Base-by-base conservation (phyloP, 495 filamentous ascomycete genomes). In the Aspergillus conjunctus region DNA sequence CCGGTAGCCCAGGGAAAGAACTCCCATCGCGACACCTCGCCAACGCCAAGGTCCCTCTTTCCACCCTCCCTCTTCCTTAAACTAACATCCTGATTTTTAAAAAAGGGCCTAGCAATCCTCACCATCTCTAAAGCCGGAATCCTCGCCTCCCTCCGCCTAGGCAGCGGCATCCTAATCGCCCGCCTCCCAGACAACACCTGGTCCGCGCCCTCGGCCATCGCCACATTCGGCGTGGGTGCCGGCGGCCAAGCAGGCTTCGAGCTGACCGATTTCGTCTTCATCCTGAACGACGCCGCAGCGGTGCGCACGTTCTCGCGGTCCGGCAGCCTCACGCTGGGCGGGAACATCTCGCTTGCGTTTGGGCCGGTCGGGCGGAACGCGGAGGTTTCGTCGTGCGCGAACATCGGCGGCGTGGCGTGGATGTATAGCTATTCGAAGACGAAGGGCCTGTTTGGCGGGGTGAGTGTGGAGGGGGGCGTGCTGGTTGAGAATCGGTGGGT, bases 211-310 rank as follows among this genome's bases (percentile, higher is more conserved):
- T 90, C 89, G 11, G 93, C 93, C 17, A 92, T 98, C 55, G 86
- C 85, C 26, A 91, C 89, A 2, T 87, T 86, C 17, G 93, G 93
- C 53, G 87, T 88, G 54, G 93, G 93, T 5, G 90, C 93, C 62
- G 93, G 93, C 45, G 91, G 92, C 7, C 93, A 96, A 70, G 91
- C 96, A 61, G 93, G 93, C 26, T 89, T 93, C 75, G 93, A 98
- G 72, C 76, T 97, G 33, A 96, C 93, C 18, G 93, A 98, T 71
- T 98, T 97, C 69, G 93, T 98, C 54, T 97, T 97, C 77, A 93
- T 97, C 41, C 85, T 98, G 43, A 97, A 96, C 72, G 92, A 96
- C 62, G 81, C 85, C 32, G 84, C 80, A 30, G 92, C 94, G 18
- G 92, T 98, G 46, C 87, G 86, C 66, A 93, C 92, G 12, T 97